These are phyloP conservation scores for Helminthosporium solani DNA, from an alignment of 2,329 filamentous ascomycete species.

Conservation along the genomic window DNA sequence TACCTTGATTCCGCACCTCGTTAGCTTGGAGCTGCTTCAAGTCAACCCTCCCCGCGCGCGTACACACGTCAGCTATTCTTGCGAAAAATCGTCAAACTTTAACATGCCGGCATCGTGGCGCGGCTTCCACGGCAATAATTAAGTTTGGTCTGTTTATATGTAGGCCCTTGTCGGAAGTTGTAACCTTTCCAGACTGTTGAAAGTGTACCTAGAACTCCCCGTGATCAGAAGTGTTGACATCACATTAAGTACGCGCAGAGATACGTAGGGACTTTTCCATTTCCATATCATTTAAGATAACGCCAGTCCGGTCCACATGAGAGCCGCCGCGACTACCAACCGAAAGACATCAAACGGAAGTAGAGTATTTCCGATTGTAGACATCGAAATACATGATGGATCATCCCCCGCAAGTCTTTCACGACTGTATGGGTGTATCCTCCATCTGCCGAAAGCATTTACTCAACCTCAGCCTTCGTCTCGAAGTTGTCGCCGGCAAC, in stretches of 20 bases:
- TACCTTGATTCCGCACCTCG: neutral
- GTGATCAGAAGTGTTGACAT: too few relatives aligned
- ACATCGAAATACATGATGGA: constrained; percentile 26
- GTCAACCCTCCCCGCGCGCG: too few relatives aligned
- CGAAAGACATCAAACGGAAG: constrained; percentile 19
- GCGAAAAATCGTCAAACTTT: too few relatives aligned
- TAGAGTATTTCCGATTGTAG: constrained; percentile 15
- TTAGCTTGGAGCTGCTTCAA: too few relatives aligned
- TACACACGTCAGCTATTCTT: too few relatives aligned
- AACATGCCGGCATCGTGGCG: too few relatives aligned
- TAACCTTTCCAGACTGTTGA: too few relatives aligned
- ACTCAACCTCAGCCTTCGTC: constrained; percentile 82
- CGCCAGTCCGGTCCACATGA: constrained; percentile 34
- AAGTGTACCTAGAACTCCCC: too few relatives aligned
- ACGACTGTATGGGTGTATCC: constrained; percentile 11
- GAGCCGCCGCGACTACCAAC: constrained; percentile 32
- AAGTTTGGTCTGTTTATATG: too few relatives aligned
- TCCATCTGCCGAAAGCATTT: constrained; percentile 40
- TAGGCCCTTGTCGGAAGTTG: too few relatives aligned
- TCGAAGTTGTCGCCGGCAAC: constrained; percentile 98
- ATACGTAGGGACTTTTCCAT: constrained; percentile 35
- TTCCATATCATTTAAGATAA: constrained; percentile 38
- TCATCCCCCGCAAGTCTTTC: constrained; percentile 12
- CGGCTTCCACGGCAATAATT: too few relatives aligned
- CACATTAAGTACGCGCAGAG: neutral